phyloP scores from a whole-genome alignment of 2,329 filamentous ascomycete genomes.

The Nothomitra cinnamomea region DNA sequence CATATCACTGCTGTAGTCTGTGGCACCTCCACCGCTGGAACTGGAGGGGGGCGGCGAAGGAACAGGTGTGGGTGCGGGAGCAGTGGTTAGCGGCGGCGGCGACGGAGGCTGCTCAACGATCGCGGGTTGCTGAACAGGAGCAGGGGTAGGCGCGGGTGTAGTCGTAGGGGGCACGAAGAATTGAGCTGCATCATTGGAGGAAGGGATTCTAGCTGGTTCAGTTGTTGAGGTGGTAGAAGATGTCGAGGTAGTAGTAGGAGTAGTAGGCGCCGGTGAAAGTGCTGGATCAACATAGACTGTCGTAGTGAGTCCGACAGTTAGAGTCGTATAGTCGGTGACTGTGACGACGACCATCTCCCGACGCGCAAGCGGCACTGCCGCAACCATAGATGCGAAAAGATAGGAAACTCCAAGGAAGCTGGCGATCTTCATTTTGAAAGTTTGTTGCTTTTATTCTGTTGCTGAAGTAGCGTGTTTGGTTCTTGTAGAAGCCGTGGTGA shows the following conservation, averaged over 20 bases:
- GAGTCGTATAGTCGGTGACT: conserved; percentile 28
- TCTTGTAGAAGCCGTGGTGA: not conserved
- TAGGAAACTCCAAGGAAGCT: conserved; percentile 16
- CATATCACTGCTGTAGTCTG: not conserved
- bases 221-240: not conserved
- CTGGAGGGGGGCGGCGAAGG: conserved; percentile 2
- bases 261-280: not conserved
- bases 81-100: conserved; percentile 1
- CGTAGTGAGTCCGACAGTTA: conserved; percentile 30
- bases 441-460: not conserved
- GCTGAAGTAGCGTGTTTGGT: not conserved
- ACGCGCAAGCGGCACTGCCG: conserved; percentile 21
- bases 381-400: conserved; percentile 13
- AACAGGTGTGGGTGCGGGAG: not conserved
- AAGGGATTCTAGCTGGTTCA: not conserved
- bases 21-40: not conserved
- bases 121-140: not conserved
- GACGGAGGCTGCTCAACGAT: not conserved
- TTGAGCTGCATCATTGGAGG: not conserved
- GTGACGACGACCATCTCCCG: conserved; percentile 33
- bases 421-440: conserved; percentile 20
- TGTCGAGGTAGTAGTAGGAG: conserved; percentile 4
- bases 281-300: conserved; percentile 23
- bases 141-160: conserved; percentile 10
- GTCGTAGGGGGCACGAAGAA: not conserved